Percentiles rank a stretch among this genome's conserved stretches.
These are phyloP conservation scores for Heterobasidion annosum DNA, from an alignment of 1,284 basidiomycete species.

Conservation along the genomic window DNA sequence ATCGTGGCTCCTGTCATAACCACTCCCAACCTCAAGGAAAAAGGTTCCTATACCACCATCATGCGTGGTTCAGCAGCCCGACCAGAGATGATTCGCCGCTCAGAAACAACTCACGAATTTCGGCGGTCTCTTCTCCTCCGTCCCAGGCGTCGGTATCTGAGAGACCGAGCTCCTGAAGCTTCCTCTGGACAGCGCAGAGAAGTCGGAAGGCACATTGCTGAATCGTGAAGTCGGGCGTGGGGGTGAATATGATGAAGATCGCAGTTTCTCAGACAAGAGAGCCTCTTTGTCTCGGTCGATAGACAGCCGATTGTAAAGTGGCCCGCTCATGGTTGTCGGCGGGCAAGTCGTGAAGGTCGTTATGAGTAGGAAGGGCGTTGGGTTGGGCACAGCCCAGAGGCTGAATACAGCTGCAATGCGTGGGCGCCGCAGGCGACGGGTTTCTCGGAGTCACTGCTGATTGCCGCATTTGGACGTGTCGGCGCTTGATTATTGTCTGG, in stretches of 20 bases:
- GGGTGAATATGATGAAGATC: not conserved
- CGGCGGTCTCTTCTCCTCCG: conserved; percentile 5
- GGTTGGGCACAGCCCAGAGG: too few species aligned
- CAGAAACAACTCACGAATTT: conserved; percentile 5
- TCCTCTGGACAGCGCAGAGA: not conserved
- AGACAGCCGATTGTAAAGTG: not conserved
- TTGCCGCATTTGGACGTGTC: too few species aligned
- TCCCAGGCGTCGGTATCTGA: conserved; percentile 10
- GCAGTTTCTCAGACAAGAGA: not conserved
- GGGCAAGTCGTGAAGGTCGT: not conserved
- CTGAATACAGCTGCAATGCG: too few species aligned
- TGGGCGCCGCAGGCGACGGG: too few species aligned
- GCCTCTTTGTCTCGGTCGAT: not conserved
- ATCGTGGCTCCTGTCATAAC: conserved; percentile 29
- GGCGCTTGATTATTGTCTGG: too few species aligned
- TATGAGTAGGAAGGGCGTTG: too few species aligned
- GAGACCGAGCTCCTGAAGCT: conserved; percentile 8
- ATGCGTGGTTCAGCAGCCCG: too few species aligned
- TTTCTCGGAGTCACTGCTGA: too few species aligned
- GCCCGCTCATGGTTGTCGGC: not conserved
- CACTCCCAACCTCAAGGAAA: conserved; percentile 31
- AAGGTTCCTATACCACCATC: conserved; percentile 29
- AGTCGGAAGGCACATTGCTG: not conserved
- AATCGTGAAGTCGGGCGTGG: not conserved
- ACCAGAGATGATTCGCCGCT: not conserved